phyloP scores from a whole-genome alignment of 352 stramenopile species.

The Thalassiosira hispida region DNA sequence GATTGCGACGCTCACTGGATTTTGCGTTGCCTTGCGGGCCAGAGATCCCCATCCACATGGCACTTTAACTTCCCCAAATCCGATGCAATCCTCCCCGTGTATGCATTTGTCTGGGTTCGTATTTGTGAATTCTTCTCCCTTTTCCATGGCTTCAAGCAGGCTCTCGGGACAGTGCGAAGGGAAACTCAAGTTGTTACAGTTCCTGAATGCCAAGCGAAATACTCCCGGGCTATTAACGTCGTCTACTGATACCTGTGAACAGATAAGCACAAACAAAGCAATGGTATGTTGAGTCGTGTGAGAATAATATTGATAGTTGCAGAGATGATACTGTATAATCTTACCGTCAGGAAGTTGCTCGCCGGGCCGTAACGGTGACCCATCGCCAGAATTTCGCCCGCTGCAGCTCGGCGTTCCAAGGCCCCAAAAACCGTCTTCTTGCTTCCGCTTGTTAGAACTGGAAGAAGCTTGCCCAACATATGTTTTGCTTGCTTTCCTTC shows the following conservation, averaged over 20 bases:
- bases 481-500: constrained; percentile 14
- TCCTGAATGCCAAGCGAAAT: constrained; percentile 8
- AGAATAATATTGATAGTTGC: too few relatives aligned
- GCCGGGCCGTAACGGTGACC: constrained; percentile 12
- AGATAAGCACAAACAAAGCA: too few relatives aligned
- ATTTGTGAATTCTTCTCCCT: background rate
- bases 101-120: background rate
- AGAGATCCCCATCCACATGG: background rate
- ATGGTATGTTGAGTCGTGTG: too few relatives aligned
- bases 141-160: background rate
- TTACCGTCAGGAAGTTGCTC: constrained; percentile 14
- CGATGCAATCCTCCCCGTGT: constrained; percentile 6
- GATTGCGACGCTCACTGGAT: constrained; percentile 3
- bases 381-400: constrained; percentile 34
- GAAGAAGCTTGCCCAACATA: constrained; percentile 17
- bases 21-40: background rate
- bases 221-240: constrained; percentile 12
- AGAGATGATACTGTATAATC: too few relatives aligned
- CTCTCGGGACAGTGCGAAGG: background rate
- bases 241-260: too few relatives aligned
- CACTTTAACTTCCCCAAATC: constrained; percentile 6
- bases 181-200: constrained; percentile 25
- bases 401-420: constrained; percentile 6
- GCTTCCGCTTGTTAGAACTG: constrained; percentile 2
- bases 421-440: constrained; percentile 30